Conservation (phyloP, 495 filamentous ascomycete genomes). For the Echria macrotheca region DNA sequence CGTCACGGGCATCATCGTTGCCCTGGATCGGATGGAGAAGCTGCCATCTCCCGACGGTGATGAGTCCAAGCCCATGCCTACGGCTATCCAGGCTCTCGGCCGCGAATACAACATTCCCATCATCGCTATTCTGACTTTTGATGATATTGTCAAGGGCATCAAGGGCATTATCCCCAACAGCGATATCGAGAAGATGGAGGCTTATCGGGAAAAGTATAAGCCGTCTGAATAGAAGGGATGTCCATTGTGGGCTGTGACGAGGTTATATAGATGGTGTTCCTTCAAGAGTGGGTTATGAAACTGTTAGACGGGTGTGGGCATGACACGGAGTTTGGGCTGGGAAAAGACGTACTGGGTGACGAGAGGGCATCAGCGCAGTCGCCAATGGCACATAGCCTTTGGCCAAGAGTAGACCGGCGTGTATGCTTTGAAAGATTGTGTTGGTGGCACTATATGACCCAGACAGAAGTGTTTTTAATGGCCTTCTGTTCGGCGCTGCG, state of each 20-base stretch:
- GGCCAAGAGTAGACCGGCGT: no score
- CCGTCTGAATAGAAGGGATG: slow-evolving; percentile 46
- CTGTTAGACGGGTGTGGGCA: no score
- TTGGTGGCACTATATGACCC: no score
- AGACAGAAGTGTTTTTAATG: no score
- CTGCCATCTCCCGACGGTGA: slow-evolving; percentile 51
- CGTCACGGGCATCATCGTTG: slow-evolving; percentile 78
- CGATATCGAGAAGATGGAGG: slow-evolving; percentile 67
- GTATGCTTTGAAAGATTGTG: no score
- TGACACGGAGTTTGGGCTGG: no score
- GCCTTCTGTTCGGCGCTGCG: no score
- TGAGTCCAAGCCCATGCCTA: slow-evolving; percentile 48
- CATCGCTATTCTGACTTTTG: slow-evolving; percentile 54
- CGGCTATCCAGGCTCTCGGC: slow-evolving; percentile 75
- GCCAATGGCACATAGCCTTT: no score
- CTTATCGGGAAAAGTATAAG: slow-evolving; percentile 70
- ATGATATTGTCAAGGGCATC: slow-evolving; percentile 72
- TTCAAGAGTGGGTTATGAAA: background rate
- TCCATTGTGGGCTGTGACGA: background rate
- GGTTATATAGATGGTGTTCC: background rate
- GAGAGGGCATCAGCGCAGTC: no score
- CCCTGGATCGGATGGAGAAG: slow-evolving; percentile 84
- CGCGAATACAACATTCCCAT: slow-evolving; percentile 59
- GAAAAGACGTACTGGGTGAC: no score
- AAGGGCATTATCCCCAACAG: slow-evolving; percentile 46